Percentiles rank a stretch among this genome's conserved stretches.
Conservation (phyloP, 306 rosid genomes). For the Cyclanthera cordifolia region DNA sequence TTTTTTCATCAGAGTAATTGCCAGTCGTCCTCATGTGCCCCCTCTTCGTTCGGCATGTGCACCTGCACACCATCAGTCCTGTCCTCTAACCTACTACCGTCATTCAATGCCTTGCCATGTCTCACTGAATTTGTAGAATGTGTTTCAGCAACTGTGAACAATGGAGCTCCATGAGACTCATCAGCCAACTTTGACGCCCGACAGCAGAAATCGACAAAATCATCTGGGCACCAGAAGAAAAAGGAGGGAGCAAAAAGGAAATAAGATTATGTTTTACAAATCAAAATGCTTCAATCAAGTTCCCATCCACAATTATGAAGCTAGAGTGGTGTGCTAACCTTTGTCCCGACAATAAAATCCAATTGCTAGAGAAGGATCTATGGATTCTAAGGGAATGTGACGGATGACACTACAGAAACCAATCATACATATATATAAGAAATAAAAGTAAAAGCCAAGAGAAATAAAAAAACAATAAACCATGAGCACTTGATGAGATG, state of each 20-base stretch:
- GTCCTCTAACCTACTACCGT: slow-evolving; percentile 20
- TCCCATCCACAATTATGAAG: slow-evolving; percentile 1
- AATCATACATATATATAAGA: neutral
- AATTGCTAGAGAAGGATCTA: slow-evolving; percentile 90
- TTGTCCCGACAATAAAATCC: slow-evolving; percentile 92
- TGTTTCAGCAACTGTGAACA: slow-evolving; percentile 64
- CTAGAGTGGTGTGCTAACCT: slow-evolving; percentile 35
- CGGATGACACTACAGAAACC: slow-evolving; percentile 37
- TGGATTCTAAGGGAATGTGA: slow-evolving; percentile 59
- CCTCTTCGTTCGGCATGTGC: slow-evolving; percentile 19
- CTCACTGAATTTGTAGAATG: slow-evolving; percentile 35
- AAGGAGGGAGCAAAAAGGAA: slow-evolving; percentile 7
- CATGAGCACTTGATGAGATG: slow-evolving; percentile 2
- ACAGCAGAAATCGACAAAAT: slow-evolving; percentile 65
- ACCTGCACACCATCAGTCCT: slow-evolving; percentile 21
- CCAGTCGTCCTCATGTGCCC: slow-evolving; percentile 67
- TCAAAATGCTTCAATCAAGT: neutral
- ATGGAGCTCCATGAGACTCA: slow-evolving; percentile 80
- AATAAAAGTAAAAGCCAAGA: neutral
- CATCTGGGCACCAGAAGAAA: slow-evolving; percentile 33
- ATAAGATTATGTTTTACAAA: slow-evolving; percentile 9
- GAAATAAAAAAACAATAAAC: neutral
- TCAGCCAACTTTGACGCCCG: slow-evolving; percentile 72
- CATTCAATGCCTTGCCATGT: slow-evolving; percentile 22
- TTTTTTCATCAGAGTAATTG: slow-evolving; percentile 45